These are phyloP conservation scores for Plenodomus lindquistii DNA, from an alignment of 2,329 filamentous ascomycete genomes.

Conservation along the genomic window DNA sequence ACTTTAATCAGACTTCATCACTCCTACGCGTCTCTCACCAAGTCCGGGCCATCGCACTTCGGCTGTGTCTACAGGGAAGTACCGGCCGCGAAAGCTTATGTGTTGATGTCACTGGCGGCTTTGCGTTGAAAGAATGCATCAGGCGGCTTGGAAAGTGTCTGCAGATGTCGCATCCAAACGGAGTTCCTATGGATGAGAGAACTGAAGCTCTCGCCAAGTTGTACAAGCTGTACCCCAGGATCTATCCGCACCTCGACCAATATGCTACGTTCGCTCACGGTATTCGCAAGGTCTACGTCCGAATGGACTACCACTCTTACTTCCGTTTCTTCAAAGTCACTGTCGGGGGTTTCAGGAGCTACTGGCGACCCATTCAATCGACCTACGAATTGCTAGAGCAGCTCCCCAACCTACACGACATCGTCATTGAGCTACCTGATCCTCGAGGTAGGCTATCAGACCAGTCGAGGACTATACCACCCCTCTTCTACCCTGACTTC, in stretches of 20 bases:
- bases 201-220: slow-evolving; percentile 5
- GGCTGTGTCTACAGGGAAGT: slow-evolving; percentile 24
- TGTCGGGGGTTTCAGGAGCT: slow-evolving; percentile 11
- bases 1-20: slow-evolving; percentile 17
- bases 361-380: neutral
- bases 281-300: slow-evolving; percentile 26
- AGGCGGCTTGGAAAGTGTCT: slow-evolving; percentile 15
- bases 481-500: slow-evolving; percentile 20
- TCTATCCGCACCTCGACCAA: slow-evolving; percentile 25
- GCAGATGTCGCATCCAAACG: slow-evolving; percentile 15
- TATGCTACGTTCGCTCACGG: slow-evolving; percentile 31
- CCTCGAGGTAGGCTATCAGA: slow-evolving; percentile 10
- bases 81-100: slow-evolving; percentile 10
- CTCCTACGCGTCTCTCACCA: slow-evolving; percentile 29
- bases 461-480: slow-evolving; percentile 1
- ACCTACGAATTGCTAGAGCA: slow-evolving; percentile 25
- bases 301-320: slow-evolving; percentile 19
- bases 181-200: slow-evolving; percentile 7
- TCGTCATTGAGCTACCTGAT: slow-evolving; percentile 23
- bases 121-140: slow-evolving; percentile 7
- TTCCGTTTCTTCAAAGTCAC: slow-evolving; percentile 37
- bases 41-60: slow-evolving; percentile 24
- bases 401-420: slow-evolving; percentile 25
- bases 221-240: slow-evolving; percentile 22
- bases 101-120: slow-evolving; percentile 1